phyloP scores from a whole-genome alignment of 768 basidiomycete genomes.

The Sporobolomyces pararoseus region DNA sequence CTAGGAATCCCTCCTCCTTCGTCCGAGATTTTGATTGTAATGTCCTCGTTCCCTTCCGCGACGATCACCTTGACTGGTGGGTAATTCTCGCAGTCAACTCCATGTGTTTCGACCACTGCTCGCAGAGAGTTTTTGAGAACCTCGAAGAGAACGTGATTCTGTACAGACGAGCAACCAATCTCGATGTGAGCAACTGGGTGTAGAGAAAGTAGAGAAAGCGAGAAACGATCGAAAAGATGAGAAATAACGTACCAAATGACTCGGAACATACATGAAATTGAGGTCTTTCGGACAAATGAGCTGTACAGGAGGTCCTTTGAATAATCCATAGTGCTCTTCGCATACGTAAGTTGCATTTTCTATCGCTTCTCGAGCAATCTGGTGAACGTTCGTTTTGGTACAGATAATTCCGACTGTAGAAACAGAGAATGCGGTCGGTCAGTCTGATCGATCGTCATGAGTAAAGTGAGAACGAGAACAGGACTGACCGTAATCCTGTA shows the following conservation, averaged over 20 bases:
- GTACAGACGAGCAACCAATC: background rate
- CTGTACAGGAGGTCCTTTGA: conserved; percentile 91
- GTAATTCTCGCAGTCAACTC: conserved; percentile 73
- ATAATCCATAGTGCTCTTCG: conserved; percentile 90
- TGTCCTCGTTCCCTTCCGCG: conserved; percentile 95
- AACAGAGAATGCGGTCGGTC: too few species aligned
- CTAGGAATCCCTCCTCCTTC: conserved; percentile 93
- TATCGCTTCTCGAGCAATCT: conserved; percentile 96
- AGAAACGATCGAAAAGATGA: background rate
- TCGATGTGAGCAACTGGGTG: background rate
- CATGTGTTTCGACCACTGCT: conserved; percentile 89
- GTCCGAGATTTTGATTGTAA: conserved; percentile 97
- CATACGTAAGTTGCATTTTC: conserved; percentile 84
- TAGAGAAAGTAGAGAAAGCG: background rate
- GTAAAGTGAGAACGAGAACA: background rate
- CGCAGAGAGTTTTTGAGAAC: conserved; percentile 95
- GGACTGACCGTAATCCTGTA: conserved; percentile 37
- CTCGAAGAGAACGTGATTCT: conserved; percentile 85
- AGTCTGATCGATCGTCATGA: too few species aligned
- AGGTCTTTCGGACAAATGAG: conserved; percentile 86
- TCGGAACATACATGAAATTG: conserved; percentile 89
- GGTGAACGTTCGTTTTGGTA: conserved; percentile 90
- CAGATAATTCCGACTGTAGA: conserved; percentile 93
- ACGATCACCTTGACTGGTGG: conserved; percentile 92
- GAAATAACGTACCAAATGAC: conserved; percentile 60